Conservation (phyloP, 1,284 basidiomycete genomes). For the Ganoderma boninense region DNA sequence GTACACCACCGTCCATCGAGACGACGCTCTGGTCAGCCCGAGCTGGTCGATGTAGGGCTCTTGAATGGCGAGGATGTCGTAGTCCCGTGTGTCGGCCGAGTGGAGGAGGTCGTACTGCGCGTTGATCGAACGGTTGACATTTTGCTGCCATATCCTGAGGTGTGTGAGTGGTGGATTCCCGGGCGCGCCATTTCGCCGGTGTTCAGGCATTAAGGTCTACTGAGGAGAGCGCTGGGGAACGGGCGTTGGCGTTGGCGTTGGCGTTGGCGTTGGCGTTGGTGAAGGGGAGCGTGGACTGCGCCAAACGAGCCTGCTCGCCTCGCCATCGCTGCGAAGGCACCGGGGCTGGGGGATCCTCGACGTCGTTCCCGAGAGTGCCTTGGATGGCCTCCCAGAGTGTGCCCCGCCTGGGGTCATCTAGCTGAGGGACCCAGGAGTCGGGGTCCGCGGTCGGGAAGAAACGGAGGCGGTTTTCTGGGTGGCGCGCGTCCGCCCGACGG, state of each 20-base stretch:
- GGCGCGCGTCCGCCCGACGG: neutral
- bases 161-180: neutral
- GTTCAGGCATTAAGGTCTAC: no score
- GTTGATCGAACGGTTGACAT: conserved; percentile 39
- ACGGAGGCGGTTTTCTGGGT: neutral
- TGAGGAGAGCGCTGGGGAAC: no score
- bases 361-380: neutral
- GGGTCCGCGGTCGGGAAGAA: neutral
- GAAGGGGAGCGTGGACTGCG: neutral
- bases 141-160: conserved; percentile 39
- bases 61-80: conserved; percentile 43
- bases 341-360: neutral
- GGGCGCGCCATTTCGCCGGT: no score
- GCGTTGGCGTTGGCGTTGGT: no score
- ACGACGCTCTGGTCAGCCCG: conserved; percentile 25
- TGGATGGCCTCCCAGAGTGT: neutral
- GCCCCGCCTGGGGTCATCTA: fast-evolving
- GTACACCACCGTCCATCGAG: conserved; percentile 41
- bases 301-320: neutral
- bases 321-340: neutral
- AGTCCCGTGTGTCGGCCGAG: conserved; percentile 28
- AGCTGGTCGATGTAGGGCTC: conserved; percentile 44
- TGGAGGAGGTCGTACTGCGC: conserved; percentile 37
- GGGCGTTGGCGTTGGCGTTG: no score
- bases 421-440: neutral